Conservation (phyloP, 1,139 yeast genomes). For the Geotrichum klebahnii region DNA sequence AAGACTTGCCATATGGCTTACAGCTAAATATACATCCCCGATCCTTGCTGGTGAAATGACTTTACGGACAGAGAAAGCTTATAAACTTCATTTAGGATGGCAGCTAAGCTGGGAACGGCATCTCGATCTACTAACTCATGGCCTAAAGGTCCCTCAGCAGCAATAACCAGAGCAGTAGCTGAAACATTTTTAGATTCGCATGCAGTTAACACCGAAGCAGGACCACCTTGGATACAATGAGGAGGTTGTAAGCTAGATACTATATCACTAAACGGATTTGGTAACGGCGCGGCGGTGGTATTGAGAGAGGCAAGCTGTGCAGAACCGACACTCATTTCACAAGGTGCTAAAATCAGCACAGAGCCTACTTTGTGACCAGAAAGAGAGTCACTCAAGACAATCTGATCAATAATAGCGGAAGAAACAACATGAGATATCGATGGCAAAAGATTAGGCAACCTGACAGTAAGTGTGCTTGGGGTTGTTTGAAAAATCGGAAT, state of each 20-base stretch:
- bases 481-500: slow-evolving; percentile 12
- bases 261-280: background rate
- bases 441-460: slow-evolving; percentile 8
- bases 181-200: slow-evolving; percentile 24
- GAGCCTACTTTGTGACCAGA: background rate
- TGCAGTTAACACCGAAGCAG: slow-evolving; percentile 30
- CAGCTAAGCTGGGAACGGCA: slow-evolving; percentile 18
- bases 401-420: background rate
- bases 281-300: background rate
- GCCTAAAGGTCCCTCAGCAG: slow-evolving; percentile 35
- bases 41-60: slow-evolving; percentile 21
- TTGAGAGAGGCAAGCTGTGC: background rate
- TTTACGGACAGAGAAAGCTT: slow-evolving; percentile 16
- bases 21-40: slow-evolving; percentile 27
- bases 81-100: slow-evolving; percentile 18
- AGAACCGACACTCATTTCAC: slow-evolving; percentile 11
- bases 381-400: background rate
- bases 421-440: slow-evolving; percentile 1
- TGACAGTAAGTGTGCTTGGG: slow-evolving; percentile 1
- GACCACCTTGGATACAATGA: slow-evolving; percentile 30
- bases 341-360: slow-evolving; percentile 12
- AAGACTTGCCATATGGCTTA: background rate
- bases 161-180: slow-evolving; percentile 29
- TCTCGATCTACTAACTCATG: slow-evolving; percentile 31
- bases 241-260: slow-evolving; percentile 27